Percentiles rank a stretch among this genome's conserved stretches.
These are phyloP conservation scores for Rhodomyrtus tomentosa DNA, from an alignment of 345 rosid genomes.

Conservation along the genomic window DNA sequence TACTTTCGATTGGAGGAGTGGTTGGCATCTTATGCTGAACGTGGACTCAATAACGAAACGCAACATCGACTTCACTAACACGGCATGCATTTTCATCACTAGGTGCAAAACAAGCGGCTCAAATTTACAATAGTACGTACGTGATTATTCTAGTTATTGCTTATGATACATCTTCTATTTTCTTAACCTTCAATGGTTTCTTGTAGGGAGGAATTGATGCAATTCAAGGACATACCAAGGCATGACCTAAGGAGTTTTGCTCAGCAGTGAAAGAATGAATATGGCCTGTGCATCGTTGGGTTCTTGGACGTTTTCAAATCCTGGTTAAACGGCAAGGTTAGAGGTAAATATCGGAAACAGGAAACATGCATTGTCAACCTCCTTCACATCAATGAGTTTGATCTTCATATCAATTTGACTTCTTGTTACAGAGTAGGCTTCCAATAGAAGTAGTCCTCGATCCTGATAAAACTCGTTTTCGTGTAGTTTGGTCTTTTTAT, in stretches of 20 bases:
- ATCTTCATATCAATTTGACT: too few relatives aligned
- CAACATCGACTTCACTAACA: not conserved
- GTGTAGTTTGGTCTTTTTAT: too few relatives aligned
- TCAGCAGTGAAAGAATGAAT: too few relatives aligned
- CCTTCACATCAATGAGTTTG: not conserved
- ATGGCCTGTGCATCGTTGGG: slow-evolving; percentile 11
- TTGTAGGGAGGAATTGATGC: not conserved
- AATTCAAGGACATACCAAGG: too few relatives aligned
- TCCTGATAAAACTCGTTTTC: too few relatives aligned
- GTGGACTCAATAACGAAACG: not conserved
- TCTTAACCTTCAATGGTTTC: not conserved
- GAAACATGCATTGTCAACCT: slow-evolving; percentile 47
- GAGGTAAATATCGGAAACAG: slow-evolving; percentile 28
- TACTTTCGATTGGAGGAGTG: not conserved
- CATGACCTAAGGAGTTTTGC: too few relatives aligned
- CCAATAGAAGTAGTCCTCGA: too few relatives aligned
- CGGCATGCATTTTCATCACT: not conserved
- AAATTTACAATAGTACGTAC: not conserved
- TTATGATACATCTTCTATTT: not conserved
- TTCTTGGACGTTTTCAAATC: slow-evolving; percentile 17
- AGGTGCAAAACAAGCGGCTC: not conserved
- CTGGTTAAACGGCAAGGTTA: slow-evolving; percentile 15
- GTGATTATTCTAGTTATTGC: not conserved
- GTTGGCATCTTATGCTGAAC: not conserved
- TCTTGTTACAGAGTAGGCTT: too few relatives aligned